Evolutionary conservation across 2,329 filamentous ascomycete genomes (phyloP).

Genomic region (Penicillium sp.): DNA sequence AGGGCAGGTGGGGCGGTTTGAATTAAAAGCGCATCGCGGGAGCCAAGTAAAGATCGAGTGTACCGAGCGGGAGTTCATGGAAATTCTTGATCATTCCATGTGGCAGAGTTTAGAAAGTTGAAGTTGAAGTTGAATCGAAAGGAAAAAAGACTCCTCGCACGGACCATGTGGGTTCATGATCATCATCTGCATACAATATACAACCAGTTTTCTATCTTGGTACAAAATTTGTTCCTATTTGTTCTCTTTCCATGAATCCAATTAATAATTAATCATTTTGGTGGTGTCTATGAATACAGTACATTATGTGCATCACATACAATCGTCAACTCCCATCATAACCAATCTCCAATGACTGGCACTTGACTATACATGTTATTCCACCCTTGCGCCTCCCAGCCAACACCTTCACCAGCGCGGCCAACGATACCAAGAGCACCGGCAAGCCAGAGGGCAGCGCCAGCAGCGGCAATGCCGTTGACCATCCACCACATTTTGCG

Average conservation of each 20-base stretch:
- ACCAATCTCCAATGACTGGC: conserved; percentile 57
- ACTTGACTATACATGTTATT: conserved; percentile 69
- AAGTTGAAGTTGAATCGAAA: conserved; percentile 7
- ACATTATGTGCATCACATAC: conserved; percentile 1
- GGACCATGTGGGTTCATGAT: conserved; percentile 13
- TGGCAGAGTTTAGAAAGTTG: background rate
- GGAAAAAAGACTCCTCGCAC: conserved; percentile 23
- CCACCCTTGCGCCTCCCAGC: conserved; percentile 80
- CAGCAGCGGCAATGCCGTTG: conserved; percentile 61
- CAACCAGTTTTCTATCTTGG: too few relatives aligned
- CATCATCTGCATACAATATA: background rate
- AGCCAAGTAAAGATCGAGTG: conserved; percentile 3
- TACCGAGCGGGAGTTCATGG: conserved; percentile 14
- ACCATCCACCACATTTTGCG: conserved; percentile 70
- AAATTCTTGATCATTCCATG: background rate
- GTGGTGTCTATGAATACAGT: conserved; percentile 1
- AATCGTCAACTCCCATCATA: conserved; percentile 30
- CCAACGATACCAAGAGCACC: conserved; percentile 79
- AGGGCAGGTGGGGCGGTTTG: background rate
- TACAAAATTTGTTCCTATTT: too few relatives aligned
- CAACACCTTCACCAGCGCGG: conserved; percentile 65
- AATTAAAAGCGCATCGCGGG: conserved; percentile 13
- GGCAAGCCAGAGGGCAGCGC: conserved; percentile 73
- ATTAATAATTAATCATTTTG: conserved; percentile 1
- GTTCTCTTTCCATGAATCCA: background rate